Conservation (phyloP, 23 red algal species). For the Agarophyton chilense region DNA sequence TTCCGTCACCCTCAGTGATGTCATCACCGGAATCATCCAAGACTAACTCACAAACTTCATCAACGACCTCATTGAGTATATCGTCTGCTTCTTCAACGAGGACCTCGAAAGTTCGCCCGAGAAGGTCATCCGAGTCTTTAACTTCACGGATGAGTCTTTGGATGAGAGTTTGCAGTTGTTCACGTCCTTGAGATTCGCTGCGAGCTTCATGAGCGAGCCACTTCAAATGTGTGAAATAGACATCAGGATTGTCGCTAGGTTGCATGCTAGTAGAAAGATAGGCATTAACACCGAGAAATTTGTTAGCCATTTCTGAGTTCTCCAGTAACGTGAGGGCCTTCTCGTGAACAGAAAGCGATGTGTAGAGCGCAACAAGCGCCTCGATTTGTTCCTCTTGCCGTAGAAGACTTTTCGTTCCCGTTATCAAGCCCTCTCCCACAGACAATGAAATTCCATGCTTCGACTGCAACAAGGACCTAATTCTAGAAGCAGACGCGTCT, state of each 20-base stretch:
- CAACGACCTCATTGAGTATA: conserved; percentile 15
- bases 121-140: conserved; percentile 42
- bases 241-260: conserved; percentile 27
- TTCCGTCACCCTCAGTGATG: conserved; percentile 26
- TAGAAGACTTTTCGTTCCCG: conserved; percentile 22
- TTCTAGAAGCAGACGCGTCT: conserved; percentile 43
- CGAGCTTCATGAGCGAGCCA: conserved; percentile 47
- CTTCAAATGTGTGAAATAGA: conserved; percentile 47
- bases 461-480: conserved; percentile 28
- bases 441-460: conserved; percentile 44
- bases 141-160: conserved; percentile 9
- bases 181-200: conserved; percentile 31
- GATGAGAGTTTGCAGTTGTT: conserved; percentile 37
- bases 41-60: conserved; percentile 2
- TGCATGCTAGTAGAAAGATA: conserved; percentile 54
- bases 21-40: background rate
- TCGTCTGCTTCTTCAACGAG: conserved; percentile 60
- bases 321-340: conserved; percentile 64
- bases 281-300: conserved; percentile 31
- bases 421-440: conserved; percentile 42
- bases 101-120: conserved; percentile 21
- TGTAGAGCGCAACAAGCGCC: conserved; percentile 57
- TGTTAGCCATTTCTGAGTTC: conserved; percentile 39
- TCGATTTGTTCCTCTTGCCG: conserved; percentile 57
- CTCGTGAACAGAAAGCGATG: conserved; percentile 45